Percentiles rank a stretch among this genome's conserved stretches.
Conservation (phyloP, 169 alveolate species). For the Eimeria tenella region DNA sequence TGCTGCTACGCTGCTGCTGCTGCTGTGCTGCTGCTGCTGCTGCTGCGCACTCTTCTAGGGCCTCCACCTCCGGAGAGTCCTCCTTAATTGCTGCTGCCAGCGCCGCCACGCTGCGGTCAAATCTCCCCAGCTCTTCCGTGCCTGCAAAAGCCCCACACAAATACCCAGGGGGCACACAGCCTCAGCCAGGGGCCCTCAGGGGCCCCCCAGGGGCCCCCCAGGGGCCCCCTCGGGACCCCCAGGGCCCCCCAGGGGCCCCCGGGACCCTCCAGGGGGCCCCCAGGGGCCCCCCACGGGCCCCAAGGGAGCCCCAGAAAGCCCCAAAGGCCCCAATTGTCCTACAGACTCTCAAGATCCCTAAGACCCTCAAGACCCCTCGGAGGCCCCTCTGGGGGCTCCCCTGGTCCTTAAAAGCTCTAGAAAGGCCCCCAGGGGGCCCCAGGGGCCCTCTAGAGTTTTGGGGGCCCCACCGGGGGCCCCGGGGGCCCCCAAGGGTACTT, state of each 20-base stretch:
- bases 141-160: neutral
- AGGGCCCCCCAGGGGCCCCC: neutral
- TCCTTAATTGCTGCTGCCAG: slow-evolving; percentile 19
- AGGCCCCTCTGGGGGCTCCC: neutral
- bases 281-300: neutral
- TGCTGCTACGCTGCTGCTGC: no score
- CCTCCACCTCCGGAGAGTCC: slow-evolving; percentile 14
- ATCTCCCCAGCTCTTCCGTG: slow-evolving; percentile 10
- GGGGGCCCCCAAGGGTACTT: neutral
- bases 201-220: neutral
- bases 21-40: no score
- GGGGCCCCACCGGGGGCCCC: neutral
- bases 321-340: neutral
- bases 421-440: neutral
- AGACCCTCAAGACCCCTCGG: neutral
- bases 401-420: neutral
- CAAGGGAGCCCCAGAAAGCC: neutral
- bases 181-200: slow-evolving; percentile 1
- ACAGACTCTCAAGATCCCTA: neutral
- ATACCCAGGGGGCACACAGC: neutral
- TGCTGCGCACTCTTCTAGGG: slow-evolving; percentile 43
- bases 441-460: neutral
- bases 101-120: slow-evolving; percentile 45
- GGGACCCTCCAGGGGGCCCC: neutral
- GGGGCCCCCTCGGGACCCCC: neutral